Evolutionary conservation across 345 rosid species (phyloP).

Genomic region (Erodium maritimum): DNA sequence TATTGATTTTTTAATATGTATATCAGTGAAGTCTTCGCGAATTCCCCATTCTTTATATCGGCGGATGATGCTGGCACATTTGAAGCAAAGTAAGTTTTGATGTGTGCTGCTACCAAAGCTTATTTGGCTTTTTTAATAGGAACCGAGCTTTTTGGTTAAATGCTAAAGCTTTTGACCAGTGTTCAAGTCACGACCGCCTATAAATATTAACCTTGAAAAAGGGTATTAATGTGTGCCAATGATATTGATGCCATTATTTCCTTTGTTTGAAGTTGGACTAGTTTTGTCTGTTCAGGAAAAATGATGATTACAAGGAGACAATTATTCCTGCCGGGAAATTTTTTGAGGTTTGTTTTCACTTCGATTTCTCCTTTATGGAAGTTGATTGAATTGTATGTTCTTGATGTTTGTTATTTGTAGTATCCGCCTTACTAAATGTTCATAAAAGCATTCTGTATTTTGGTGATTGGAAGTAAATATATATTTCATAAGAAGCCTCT

Average conservation of each 20-base stretch:
- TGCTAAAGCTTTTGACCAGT: too few relatives aligned
- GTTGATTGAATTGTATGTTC: background rate
- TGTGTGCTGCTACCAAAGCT: too few relatives aligned
- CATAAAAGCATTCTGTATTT: background rate
- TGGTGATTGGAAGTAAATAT: too few relatives aligned
- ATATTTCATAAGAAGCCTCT: too few relatives aligned
- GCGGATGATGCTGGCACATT: constrained; percentile 67
- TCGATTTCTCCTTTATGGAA: background rate
- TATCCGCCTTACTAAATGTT: too few relatives aligned
- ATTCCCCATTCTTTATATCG: constrained; percentile 89
- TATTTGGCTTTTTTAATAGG: too few relatives aligned
- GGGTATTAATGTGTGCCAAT: constrained; percentile 10
- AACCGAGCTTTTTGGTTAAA: too few relatives aligned
- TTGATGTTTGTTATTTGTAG: background rate
- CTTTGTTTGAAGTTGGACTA: constrained; percentile 7
- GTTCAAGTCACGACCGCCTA: too few relatives aligned
- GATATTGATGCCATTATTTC: constrained; percentile 6
- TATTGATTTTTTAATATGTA: constrained; percentile 4
- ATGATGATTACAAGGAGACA: constrained; percentile 80
- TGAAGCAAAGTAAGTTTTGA: constrained; percentile 40
- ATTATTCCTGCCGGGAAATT: constrained; percentile 66
- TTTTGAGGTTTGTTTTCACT: constrained; percentile 48
- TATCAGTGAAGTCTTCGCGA: constrained; percentile 72
- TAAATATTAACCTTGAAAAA: too few relatives aligned
- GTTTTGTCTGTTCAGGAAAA: constrained; percentile 37